Evolutionary conservation across 2,329 filamentous ascomycete species (phyloP).

Genomic region (Ilyonectria robusta): DNA sequence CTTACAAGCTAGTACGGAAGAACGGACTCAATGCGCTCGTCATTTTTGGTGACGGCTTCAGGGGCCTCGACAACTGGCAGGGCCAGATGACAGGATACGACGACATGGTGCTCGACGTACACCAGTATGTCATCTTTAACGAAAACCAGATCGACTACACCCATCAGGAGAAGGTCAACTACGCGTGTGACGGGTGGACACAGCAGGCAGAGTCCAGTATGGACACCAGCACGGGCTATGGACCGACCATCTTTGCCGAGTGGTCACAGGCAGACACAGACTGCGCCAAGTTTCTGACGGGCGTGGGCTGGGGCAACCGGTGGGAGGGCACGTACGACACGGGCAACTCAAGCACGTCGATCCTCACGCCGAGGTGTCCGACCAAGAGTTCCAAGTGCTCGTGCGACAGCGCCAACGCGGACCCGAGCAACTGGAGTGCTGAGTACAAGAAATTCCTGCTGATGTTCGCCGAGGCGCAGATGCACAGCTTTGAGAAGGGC

Average conservation of each 20-base stretch:
- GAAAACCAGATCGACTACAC: slow-evolving; percentile 84
- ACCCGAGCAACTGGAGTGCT: slow-evolving; percentile 75
- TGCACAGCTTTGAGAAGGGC: slow-evolving; percentile 91
- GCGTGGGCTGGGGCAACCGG: slow-evolving; percentile 87
- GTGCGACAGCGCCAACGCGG: slow-evolving; percentile 83
- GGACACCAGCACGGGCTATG: slow-evolving; percentile 84
- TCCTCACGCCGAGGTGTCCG: slow-evolving; percentile 83
- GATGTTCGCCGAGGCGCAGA: slow-evolving; percentile 96
- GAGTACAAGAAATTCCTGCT: slow-evolving; percentile 88
- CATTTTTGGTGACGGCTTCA: slow-evolving; percentile 95
- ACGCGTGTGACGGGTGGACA: slow-evolving; percentile 91
- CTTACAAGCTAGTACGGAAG: slow-evolving; percentile 78
- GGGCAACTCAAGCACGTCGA: slow-evolving; percentile 71
- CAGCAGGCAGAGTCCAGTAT: slow-evolving; percentile 81
- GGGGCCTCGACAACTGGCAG: slow-evolving; percentile 92
- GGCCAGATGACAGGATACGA: slow-evolving; percentile 80
- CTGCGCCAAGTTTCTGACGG: slow-evolving; percentile 89
- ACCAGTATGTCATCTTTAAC: slow-evolving; percentile 99
- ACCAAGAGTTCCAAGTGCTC: slow-evolving; percentile 75
- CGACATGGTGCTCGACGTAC: slow-evolving; percentile 90
- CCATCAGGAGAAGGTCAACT: slow-evolving; percentile 87
- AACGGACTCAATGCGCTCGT: slow-evolving; percentile 83
- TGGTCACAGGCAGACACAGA: slow-evolving; percentile 99
- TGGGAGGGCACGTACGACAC: slow-evolving; percentile 91
- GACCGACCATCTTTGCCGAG: slow-evolving; percentile 94